Evolutionary conservation across 305 asterid genomes (phyloP).

Genomic region (Ruellia speciosa): DNA sequence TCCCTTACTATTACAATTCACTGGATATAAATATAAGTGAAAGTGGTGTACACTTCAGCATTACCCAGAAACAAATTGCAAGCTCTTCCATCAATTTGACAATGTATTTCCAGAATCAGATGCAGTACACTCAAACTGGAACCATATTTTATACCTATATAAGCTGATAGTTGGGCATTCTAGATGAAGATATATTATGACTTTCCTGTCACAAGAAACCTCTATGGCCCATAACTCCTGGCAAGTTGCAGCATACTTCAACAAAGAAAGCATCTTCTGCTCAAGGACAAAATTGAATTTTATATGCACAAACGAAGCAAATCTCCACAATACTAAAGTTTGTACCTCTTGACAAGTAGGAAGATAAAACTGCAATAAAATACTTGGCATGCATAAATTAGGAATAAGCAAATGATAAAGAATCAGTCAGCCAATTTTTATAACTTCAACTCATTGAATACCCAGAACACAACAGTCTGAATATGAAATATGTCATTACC

Average conservation of each 20-base stretch:
- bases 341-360: slow-evolving; percentile 13
- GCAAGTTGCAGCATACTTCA: slow-evolving; percentile 21
- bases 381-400: slow-evolving; percentile 12
- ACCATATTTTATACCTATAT: slow-evolving; percentile 19
- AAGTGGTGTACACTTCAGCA: slow-evolving; percentile 9
- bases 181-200: slow-evolving; percentile 10
- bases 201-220: slow-evolving; percentile 10
- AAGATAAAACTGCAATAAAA: slow-evolving; percentile 10
- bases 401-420: slow-evolving; percentile 17
- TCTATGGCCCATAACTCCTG: slow-evolving; percentile 18
- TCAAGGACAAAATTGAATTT: slow-evolving; percentile 13
- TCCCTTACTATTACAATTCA: slow-evolving; percentile 3
- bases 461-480: slow-evolving; percentile 32
- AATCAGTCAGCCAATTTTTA: slow-evolving; percentile 16
- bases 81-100: slow-evolving; percentile 19
- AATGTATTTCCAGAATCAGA: slow-evolving; percentile 17
- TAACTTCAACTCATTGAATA: slow-evolving; percentile 20
- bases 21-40: slow-evolving; percentile 8
- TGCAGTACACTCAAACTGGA: slow-evolving; percentile 24
- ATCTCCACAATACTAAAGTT: slow-evolving; percentile 13
- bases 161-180: slow-evolving; percentile 17
- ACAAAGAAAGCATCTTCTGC: slow-evolving; percentile 19
- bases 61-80: slow-evolving; percentile 18
- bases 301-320: slow-evolving; percentile 8
- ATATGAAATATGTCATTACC: slow-evolving; percentile 31